Evolutionary conservation across 371 early-diverging fungal genomes (phyloP).

Genomic region (Mucor saturninus): DNA sequence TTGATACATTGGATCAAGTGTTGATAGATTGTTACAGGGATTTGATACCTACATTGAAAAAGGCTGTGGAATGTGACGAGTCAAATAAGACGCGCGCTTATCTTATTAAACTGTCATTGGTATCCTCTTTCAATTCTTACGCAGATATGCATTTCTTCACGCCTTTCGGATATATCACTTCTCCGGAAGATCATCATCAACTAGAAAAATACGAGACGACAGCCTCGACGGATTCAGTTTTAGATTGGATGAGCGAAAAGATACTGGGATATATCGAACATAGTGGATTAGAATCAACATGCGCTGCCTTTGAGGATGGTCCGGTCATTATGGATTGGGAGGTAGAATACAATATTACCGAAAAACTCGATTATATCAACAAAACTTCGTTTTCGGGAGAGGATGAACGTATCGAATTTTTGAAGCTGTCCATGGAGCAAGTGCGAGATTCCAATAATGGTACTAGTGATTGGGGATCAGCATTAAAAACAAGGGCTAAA

Average conservation of each 20-base stretch:
- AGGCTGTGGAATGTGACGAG: neutral
- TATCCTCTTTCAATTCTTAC: conserved; percentile 31
- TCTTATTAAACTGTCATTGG: conserved; percentile 32
- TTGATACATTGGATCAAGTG: conserved; percentile 7
- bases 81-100: conserved; percentile 15
- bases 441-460: conserved; percentile 61
- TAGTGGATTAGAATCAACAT: conserved; percentile 42
- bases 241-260: conserved; percentile 46
- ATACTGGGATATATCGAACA: conserved; percentile 54
- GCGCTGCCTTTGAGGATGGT: conserved; percentile 61
- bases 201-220: neutral
- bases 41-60: conserved; percentile 10
- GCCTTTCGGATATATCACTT: conserved; percentile 35
- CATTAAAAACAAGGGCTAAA: conserved; percentile 5
- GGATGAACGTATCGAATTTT: conserved; percentile 71
- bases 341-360: conserved; percentile 64
- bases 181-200: conserved; percentile 20
- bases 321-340: conserved; percentile 85
- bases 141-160: conserved; percentile 36
- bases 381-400: conserved; percentile 48
- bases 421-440: conserved; percentile 72
- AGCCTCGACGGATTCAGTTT: neutral
- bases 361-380: conserved; percentile 58
- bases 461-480: conserved; percentile 33
- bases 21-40: conserved; percentile 22